Conservation (phyloP, 768 basidiomycete genomes). For the Trametes elegans region DNA sequence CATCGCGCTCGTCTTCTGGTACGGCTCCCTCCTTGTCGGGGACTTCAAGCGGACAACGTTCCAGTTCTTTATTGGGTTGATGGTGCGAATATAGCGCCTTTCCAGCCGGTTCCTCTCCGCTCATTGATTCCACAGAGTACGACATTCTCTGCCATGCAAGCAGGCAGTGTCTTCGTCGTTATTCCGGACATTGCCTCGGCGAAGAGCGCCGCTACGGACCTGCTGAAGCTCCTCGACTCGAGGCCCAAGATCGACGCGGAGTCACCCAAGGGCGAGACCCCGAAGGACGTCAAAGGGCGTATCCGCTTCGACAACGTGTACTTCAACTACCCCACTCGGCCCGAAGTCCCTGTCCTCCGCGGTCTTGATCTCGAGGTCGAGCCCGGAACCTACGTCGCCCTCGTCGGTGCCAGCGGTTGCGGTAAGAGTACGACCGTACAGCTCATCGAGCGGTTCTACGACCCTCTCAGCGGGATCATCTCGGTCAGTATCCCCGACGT, state of each 20-base stretch:
- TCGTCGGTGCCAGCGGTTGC: slow-evolving; percentile 78
- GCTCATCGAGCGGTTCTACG: slow-evolving; percentile 84
- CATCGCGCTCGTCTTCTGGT: slow-evolving; percentile 84
- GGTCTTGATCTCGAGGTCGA: slow-evolving; percentile 68
- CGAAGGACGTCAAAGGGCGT: slow-evolving; percentile 50
- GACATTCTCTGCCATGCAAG: slow-evolving; percentile 81
- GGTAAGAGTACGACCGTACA: slow-evolving; percentile 87
- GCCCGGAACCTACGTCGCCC: slow-evolving; percentile 76
- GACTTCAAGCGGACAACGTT: slow-evolving; percentile 48
- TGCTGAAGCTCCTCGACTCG: slow-evolving; percentile 74
- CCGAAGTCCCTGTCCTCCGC: slow-evolving; percentile 78
- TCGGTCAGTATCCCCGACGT: slow-evolving; percentile 41
- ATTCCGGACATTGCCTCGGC: slow-evolving; percentile 90
- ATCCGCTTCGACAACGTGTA: slow-evolving; percentile 77
- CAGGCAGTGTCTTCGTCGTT: slow-evolving; percentile 78
- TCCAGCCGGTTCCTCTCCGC: background rate
- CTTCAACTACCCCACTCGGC: slow-evolving; percentile 89
- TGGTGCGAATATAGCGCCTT: slow-evolving; percentile 48
- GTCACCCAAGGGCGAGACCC: slow-evolving; percentile 59
- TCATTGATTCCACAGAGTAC: slow-evolving; percentile 45
- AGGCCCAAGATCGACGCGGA: slow-evolving; percentile 79
- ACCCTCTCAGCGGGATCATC: slow-evolving; percentile 68
- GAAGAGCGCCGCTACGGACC: slow-evolving; percentile 70
- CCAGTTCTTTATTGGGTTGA: slow-evolving; percentile 80
- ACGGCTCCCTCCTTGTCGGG: slow-evolving; percentile 61